These are phyloP conservation scores for Agarophyton chilense DNA, from an alignment of 23 red algal species.

Conservation along the genomic window DNA sequence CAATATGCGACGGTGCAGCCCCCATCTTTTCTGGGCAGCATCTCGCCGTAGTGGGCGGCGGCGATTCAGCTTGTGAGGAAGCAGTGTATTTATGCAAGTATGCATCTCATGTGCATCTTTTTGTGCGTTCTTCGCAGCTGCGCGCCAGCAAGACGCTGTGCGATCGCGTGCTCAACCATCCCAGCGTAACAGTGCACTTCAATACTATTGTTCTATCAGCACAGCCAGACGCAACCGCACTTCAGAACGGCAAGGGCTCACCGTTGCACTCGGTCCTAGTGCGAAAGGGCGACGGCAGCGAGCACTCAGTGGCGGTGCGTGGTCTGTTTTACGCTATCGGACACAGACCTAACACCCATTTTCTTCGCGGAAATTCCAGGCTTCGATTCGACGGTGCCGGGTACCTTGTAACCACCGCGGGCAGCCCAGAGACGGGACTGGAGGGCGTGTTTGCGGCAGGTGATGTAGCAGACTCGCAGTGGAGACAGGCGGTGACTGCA, in stretches of 20 bases:
- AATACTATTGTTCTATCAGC: conserved; percentile 48
- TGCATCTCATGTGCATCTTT: conserved; percentile 76
- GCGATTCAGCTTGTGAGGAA: conserved; percentile 92
- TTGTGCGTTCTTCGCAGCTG: conserved; percentile 63
- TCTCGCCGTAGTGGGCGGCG: conserved; percentile 89
- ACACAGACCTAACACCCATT: conserved; percentile 79
- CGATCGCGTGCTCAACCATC: conserved; percentile 68
- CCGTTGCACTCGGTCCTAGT: conserved; percentile 61
- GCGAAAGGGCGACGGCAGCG: conserved; percentile 4
- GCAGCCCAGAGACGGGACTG: conserved; percentile 68
- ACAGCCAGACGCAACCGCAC: not conserved
- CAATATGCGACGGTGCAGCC: conserved; percentile 91
- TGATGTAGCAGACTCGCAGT: conserved; percentile 88
- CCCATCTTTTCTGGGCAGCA: conserved; percentile 80
- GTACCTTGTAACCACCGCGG: conserved; percentile 59
- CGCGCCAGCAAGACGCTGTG: conserved; percentile 84
- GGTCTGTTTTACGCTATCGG: conserved; percentile 96
- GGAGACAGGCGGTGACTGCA: conserved; percentile 89
- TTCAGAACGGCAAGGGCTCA: conserved; percentile 20
- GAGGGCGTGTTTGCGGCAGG: conserved; percentile 89
- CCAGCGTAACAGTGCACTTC: conserved; percentile 57
- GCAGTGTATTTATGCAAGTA: conserved; percentile 92
- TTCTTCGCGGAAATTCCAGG: conserved; percentile 54
- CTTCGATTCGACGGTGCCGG: conserved; percentile 72
- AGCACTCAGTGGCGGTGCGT: conserved; percentile 42